Evolutionary conservation across 148 eudicot genomes (phyloP).

Genomic region (Gaultheria prostrata): DNA sequence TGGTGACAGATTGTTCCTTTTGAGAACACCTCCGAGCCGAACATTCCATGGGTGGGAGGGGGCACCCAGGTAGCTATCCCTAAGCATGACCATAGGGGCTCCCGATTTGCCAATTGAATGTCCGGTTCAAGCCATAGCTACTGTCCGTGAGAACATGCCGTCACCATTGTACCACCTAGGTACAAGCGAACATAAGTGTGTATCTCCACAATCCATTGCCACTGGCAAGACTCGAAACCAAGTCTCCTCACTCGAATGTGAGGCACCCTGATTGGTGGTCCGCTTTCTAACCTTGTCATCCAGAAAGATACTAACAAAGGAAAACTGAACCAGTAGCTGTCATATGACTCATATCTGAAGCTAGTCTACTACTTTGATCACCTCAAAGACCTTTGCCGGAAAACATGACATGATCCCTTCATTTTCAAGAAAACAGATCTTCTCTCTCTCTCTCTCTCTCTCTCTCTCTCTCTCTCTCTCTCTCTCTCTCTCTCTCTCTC

Average conservation of each 20-base stretch:
- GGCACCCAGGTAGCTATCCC: no score
- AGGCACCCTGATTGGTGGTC: no score
- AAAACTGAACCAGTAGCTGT: neutral
- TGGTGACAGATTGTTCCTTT: neutral
- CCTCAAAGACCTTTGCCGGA: neutral
- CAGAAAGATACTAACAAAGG: neutral
- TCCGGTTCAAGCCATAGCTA: no score
- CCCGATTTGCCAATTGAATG: no score
- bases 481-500: neutral
- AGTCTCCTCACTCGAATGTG: no score
- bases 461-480: neutral
- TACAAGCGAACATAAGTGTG: no score
- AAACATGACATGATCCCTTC: constrained; percentile 8
- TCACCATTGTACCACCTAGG: no score
- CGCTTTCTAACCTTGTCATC: neutral
- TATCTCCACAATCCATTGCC: no score
- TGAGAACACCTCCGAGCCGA: neutral
- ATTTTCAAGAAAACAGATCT: constrained; percentile 7
- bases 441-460: neutral
- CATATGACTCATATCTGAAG: neutral
- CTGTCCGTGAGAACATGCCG: no score
- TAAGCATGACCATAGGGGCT: no score
- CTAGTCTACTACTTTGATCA: neutral
- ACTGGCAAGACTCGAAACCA: no score
- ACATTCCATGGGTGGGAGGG: no score